A percentile compares a stretch with the other conserved stretches of the same genome.
phyloP scores from a whole-genome alignment of 768 basidiomycete species.

The Suillus luteus region DNA sequence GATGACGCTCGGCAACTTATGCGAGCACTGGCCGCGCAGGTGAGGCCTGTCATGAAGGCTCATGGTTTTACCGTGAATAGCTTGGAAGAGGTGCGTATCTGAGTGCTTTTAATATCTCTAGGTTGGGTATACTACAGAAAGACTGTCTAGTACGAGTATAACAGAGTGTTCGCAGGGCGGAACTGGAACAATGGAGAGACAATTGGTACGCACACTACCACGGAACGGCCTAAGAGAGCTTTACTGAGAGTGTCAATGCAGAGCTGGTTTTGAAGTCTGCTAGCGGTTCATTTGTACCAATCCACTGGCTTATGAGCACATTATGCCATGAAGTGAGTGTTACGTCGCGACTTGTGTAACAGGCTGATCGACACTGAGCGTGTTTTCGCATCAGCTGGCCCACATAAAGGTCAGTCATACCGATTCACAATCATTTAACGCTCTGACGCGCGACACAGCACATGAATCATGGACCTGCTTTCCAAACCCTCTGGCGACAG shows the following conservation, averaged over 20 bases:
- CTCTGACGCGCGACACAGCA: slow-evolving; percentile 45
- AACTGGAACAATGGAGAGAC: slow-evolving; percentile 88
- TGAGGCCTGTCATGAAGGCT: slow-evolving; percentile 78
- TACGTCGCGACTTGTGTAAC: slow-evolving; percentile 7
- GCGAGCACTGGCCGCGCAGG: slow-evolving; percentile 80
- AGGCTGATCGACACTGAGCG: slow-evolving; percentile 10
- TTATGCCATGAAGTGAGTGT: slow-evolving; percentile 78
- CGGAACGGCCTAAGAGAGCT: not conserved
- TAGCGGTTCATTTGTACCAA: slow-evolving; percentile 61
- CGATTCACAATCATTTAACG: not conserved
- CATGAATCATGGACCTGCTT: slow-evolving; percentile 77
- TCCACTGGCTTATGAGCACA: slow-evolving; percentile 71
- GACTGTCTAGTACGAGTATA: slow-evolving; percentile 67
- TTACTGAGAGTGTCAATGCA: slow-evolving; percentile 28
- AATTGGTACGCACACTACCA: slow-evolving; percentile 50
- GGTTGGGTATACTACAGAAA: not conserved
- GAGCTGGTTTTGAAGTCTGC: slow-evolving; percentile 74
- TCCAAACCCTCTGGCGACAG: slow-evolving; percentile 73
- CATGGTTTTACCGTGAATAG: slow-evolving; percentile 78
- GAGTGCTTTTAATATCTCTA: not conserved
- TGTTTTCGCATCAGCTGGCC: slow-evolving; percentile 54
- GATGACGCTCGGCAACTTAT: slow-evolving; percentile 73
- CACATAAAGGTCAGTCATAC: slow-evolving; percentile 66
- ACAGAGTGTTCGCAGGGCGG: slow-evolving; percentile 75
- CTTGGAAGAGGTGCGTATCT: slow-evolving; percentile 70